Evolutionary conservation across 2,329 filamentous ascomycete genomes (phyloP), one percentile per base, ranked within the genome.

Genomic region (Neurospora crassa): DNA sequence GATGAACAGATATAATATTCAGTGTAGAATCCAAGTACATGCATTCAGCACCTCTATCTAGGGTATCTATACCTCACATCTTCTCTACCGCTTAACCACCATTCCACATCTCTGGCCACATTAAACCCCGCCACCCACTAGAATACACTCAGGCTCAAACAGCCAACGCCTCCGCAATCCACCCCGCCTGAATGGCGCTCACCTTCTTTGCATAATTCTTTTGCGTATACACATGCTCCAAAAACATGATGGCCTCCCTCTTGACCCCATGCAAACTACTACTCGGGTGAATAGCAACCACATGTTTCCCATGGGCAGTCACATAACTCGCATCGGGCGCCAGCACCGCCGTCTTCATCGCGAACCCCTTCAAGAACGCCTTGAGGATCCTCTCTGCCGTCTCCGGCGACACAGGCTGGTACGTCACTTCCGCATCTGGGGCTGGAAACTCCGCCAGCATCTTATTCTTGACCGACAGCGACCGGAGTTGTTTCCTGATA

Each of bases 181-280:
- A 91, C 37, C 83, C 80, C 0, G 85, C 86, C 72, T 89, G 86
- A 18, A 90, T 84, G 0, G 84, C 84, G 78, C 87, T 90, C 72
- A 90, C 88, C 78, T 88, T 90, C 78, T 90, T 90, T 0, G 86
- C 89, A 72, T 90, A 91, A 75, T 87, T 90, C 80, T 89, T 90
- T 70, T 85, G 85, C 1, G 89, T 91, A 75, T 87, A 91, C 0
- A 91, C 88, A 74, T 91, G 87, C 74, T 91, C 89, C 11, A 91
- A 78, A 73, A 90, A 91, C 88, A 91, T 89, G 77, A 91, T 89
- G 4, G 88, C 88, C 79, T 90, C 88, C 76, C 84, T 85, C 79
- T 90, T 90, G 75, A 86, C 83, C 0, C 89, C 88, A 73, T 89
- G 87, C 68, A 91, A 75, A 0, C 89, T 86, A 74, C 89, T 91